These are phyloP conservation scores for Physcomitrium patens DNA, from an alignment of 225 moss, liverwort and hornwort genomes.

Conservation along the genomic window DNA sequence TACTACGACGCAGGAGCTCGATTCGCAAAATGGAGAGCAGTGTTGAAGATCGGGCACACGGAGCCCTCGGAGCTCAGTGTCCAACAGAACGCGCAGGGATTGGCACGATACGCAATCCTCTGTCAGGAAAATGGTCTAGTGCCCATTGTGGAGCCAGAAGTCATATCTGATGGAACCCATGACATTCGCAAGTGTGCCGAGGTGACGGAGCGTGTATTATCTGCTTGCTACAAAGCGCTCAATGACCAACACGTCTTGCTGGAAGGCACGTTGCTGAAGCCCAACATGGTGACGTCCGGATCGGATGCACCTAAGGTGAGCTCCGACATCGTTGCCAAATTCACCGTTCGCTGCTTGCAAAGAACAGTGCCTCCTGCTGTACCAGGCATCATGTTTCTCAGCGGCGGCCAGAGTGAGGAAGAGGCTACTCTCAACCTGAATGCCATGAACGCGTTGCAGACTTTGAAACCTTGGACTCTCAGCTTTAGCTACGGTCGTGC, in stretches of 20 bases:
- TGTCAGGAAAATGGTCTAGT: slow-evolving; percentile 61
- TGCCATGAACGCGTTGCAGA: slow-evolving; percentile 59
- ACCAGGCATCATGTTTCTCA: slow-evolving; percentile 50
- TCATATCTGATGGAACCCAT: slow-evolving; percentile 49
- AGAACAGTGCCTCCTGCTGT: slow-evolving; percentile 59
- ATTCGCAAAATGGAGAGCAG: slow-evolving; percentile 61
- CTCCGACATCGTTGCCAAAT: slow-evolving; percentile 62
- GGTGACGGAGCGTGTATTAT: slow-evolving; percentile 56
- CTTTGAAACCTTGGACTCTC: slow-evolving; percentile 61
- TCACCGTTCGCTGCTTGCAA: slow-evolving; percentile 56
- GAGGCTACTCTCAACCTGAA: slow-evolving; percentile 59
- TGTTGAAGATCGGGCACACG: slow-evolving; percentile 58
- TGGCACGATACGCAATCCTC: slow-evolving; percentile 55
- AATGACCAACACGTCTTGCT: slow-evolving; percentile 60
- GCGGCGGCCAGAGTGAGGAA: slow-evolving; percentile 60
- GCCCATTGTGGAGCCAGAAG: slow-evolving; percentile 55
- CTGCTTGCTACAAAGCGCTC: slow-evolving; percentile 58
- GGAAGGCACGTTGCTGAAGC: slow-evolving; percentile 57
- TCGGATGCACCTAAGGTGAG: slow-evolving; percentile 60
- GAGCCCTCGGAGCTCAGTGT: slow-evolving; percentile 60
- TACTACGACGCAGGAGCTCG: slow-evolving; percentile 63
- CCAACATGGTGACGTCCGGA: slow-evolving; percentile 66
- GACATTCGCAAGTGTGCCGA: slow-evolving; percentile 65
- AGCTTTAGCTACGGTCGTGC: slow-evolving; percentile 64
- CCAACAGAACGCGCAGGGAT: slow-evolving; percentile 56